Base-by-base conservation (phyloP, 495 filamentous ascomycete genomes). In the Neurospora tetrasperma region DNA sequence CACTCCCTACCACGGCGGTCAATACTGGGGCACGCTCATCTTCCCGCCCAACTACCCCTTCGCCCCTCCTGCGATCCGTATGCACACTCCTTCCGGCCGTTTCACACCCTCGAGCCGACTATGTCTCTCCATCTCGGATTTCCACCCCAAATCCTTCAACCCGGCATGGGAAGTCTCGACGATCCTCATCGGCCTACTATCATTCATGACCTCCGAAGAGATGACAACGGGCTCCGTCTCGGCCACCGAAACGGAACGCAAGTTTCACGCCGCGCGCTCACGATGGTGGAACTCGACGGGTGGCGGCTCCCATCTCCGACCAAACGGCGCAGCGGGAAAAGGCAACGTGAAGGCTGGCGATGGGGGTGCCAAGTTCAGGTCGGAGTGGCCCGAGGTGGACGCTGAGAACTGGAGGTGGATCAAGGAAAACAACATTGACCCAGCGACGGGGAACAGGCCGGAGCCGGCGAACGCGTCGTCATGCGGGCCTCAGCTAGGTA, bases 111-210 rank as follows among this genome's bases (percentile, higher is more conserved):
- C 90, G 2, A 94, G 93, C 11, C 90, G 96, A 23, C 90, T 99
- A 20, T 98, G 96, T 77, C 92, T 98, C 71, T 93, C 91, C 80
- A 99, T 98, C 77, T 93, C 89, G 74, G 96, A 99, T 80, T 99
- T 98, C 83, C 96, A 99, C 80, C 96, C 96, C 0, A 94, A 94
- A 77, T 94, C 92, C 46, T 99, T 99, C 87, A 99, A 99, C 79
- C 96, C 96, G 11, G 94, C 96, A n/a, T 99, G 96, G 96, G 94
- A 97, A 76, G 96, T 98, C 12, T 93, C 90, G 59, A 99, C 96
- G 4, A 99, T 99, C 76, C 85, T 99, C 23, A 97, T 97, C 73
- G 96, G 96, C 46, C 85, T 99, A 20, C 86, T 98, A 72, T 94
- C 91, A 48, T 99, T 99, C 81, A 99, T 99, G 96, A 98, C 95